These are phyloP conservation scores for Candolleomyces aberdarensis DNA, from an alignment of 768 basidiomycete genomes.

Conservation along the genomic window DNA sequence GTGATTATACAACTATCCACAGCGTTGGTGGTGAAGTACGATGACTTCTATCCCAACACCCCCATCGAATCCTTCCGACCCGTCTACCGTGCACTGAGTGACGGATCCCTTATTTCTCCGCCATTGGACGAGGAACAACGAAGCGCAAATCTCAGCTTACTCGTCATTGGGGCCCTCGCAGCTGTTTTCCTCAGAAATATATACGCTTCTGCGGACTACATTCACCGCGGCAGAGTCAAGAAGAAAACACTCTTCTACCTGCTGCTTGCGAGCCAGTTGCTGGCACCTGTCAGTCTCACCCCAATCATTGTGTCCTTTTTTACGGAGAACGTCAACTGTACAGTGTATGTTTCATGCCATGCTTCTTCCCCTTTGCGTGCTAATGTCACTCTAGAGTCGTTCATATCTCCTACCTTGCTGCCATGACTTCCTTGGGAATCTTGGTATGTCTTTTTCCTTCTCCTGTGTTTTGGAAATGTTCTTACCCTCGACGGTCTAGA, in stretches of 20 bases:
- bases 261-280: slow-evolving; percentile 51
- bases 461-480: background rate
- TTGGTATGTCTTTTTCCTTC: slow-evolving; percentile 26
- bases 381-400: slow-evolving; percentile 27
- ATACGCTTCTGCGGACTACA: slow-evolving; percentile 45
- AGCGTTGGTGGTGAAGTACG: slow-evolving; percentile 46
- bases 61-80: slow-evolving; percentile 47
- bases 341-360: slow-evolving; percentile 33
- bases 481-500: slow-evolving; percentile 27
- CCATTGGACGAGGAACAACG: slow-evolving; percentile 42
- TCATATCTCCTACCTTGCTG: slow-evolving; percentile 31
- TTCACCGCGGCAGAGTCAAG: slow-evolving; percentile 53
- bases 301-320: slow-evolving; percentile 48
- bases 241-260: slow-evolving; percentile 57
- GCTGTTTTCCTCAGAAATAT: slow-evolving; percentile 55
- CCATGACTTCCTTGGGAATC: slow-evolving; percentile 36
- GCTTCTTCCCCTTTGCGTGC: background rate
- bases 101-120: slow-evolving; percentile 58
- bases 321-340: slow-evolving; percentile 37
- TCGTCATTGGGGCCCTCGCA: slow-evolving; percentile 47
- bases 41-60: slow-evolving; percentile 35
- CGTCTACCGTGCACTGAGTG: slow-evolving; percentile 40
- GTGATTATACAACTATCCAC: slow-evolving; percentile 52
- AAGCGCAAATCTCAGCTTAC: slow-evolving; percentile 38
- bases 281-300: slow-evolving; percentile 43